phyloP scores from a whole-genome alignment of 2,329 filamentous ascomycete genomes.

The Aspergillus glaucus region DNA sequence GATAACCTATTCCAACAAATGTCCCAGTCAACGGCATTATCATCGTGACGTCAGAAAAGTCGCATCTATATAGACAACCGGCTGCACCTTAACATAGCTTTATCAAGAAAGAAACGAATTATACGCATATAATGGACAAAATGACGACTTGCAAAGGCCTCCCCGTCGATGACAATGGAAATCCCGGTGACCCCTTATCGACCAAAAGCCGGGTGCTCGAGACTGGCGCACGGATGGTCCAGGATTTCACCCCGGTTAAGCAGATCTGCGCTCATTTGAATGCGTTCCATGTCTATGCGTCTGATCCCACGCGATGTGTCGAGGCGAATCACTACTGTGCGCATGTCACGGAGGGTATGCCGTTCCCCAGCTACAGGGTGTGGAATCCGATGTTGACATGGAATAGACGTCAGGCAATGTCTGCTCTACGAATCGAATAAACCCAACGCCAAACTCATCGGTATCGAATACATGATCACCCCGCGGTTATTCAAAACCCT shows the following conservation, averaged over 20 bases:
- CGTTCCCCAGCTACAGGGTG: neutral
- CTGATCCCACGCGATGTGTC: conserved; percentile 61
- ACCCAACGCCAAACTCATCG: conserved; percentile 66
- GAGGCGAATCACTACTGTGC: conserved; percentile 83
- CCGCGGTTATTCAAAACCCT: conserved; percentile 62
- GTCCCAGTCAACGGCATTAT: conserved; percentile 3
- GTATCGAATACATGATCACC: conserved; percentile 83
- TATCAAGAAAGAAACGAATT: neutral
- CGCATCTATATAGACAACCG: neutral
- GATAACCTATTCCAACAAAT: too few species aligned
- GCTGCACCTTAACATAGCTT: neutral
- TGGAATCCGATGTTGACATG: neutral
- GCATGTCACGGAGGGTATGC: conserved; percentile 58
- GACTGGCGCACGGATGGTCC: conserved; percentile 29
- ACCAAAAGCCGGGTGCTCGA: conserved; percentile 34
- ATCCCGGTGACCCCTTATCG: conserved; percentile 27
- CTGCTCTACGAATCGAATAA: conserved; percentile 71
- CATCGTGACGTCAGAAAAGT: conserved; percentile 25
- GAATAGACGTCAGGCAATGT: conserved; percentile 69
- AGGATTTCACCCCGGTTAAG: conserved; percentile 61
- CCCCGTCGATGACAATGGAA: conserved; percentile 4
- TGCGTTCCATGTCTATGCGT: conserved; percentile 79
- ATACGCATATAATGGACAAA: too few species aligned
- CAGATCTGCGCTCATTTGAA: conserved; percentile 77
- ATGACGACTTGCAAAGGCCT: conserved; percentile 8